phyloP scores from a whole-genome alignment of 768 basidiomycete genomes.

The Cyclocybe aegerita region DNA sequence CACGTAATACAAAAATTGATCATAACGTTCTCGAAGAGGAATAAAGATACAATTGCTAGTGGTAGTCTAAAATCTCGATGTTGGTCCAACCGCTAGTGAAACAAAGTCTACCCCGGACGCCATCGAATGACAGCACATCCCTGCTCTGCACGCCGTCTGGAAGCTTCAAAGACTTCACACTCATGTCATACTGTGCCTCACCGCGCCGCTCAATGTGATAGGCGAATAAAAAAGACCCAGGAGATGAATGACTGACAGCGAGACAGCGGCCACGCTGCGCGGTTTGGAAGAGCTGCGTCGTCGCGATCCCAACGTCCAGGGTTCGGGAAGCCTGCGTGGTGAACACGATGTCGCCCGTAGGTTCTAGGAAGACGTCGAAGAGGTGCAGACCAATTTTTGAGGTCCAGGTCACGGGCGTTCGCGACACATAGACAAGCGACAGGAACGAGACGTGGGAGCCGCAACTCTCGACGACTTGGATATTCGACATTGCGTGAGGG shows the following conservation, averaged over 20 bases:
- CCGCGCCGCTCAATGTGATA: constrained; percentile 16
- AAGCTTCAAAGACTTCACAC: constrained; percentile 14
- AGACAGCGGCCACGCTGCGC: constrained; percentile 14
- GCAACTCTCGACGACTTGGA: constrained; percentile 13
- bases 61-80: constrained; percentile 23
- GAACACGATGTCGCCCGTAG: constrained; percentile 10
- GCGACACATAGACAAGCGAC: constrained; percentile 17
- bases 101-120: constrained; percentile 21
- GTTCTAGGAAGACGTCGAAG: constrained; percentile 13
- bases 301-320: constrained; percentile 19
- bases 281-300: constrained; percentile 13
- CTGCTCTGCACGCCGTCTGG: constrained; percentile 19
- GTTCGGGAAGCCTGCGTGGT: constrained; percentile 8
- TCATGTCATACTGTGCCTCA: constrained; percentile 13
- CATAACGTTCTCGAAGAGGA: background rate
- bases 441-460: constrained; percentile 15
- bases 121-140: constrained; percentile 22
- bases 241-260: constrained; percentile 21
- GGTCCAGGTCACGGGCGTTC: constrained; percentile 16
- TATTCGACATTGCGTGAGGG: constrained; percentile 19
- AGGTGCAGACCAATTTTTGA: constrained; percentile 21
- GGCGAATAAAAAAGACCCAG: constrained; percentile 17
- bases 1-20: too few relatives aligned
- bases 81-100: constrained; percentile 20
- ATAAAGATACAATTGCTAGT: background rate